Evolutionary conservation across 169 alveolate species (phyloP).

Genomic region (Cryptosporidium parvum): DNA sequence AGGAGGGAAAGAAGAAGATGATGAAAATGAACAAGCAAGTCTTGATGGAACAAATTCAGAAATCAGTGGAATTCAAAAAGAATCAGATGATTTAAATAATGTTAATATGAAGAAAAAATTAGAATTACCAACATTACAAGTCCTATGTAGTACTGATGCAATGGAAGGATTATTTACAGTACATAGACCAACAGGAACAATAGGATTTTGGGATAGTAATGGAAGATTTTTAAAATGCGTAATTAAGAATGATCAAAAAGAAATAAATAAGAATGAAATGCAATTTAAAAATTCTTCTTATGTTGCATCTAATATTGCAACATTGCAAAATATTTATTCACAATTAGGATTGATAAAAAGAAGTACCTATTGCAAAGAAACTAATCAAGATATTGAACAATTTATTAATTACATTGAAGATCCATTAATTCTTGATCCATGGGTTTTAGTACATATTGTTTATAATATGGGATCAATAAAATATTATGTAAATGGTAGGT

Average conservation of each 20-base stretch:
- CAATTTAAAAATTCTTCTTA: conserved; percentile 26
- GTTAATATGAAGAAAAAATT: conserved; percentile 10
- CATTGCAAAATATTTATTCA: conserved; percentile 52
- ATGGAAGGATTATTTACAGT: conserved; percentile 75
- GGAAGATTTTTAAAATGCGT: conserved; percentile 73
- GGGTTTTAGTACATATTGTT: conserved; percentile 75
- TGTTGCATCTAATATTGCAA: conserved; percentile 37
- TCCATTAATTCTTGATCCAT: conserved; percentile 66
- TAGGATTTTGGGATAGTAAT: conserved; percentile 76
- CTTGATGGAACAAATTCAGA: background rate
- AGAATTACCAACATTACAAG: conserved; percentile 72
- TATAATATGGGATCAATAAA: conserved; percentile 72
- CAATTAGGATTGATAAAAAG: conserved; percentile 53
- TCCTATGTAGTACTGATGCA: conserved; percentile 65
- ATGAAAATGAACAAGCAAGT: background rate
- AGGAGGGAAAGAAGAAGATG: background rate
- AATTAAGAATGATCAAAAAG: conserved; percentile 24
- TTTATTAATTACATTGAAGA: conserved; percentile 57
- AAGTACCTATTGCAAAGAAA: conserved; percentile 45
- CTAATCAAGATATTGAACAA: conserved; percentile 57
- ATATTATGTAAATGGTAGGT: conserved; percentile 62
- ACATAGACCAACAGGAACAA: conserved; percentile 59
- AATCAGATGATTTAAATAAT: background rate
- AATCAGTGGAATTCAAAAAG: background rate
- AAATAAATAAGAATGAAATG: conserved; percentile 1